A percentile compares a stretch with the other conserved stretches of the same genome.
Evolutionary conservation across 441 rosid species (phyloP).

Genomic region (Heliophila coronopifolia): DNA sequence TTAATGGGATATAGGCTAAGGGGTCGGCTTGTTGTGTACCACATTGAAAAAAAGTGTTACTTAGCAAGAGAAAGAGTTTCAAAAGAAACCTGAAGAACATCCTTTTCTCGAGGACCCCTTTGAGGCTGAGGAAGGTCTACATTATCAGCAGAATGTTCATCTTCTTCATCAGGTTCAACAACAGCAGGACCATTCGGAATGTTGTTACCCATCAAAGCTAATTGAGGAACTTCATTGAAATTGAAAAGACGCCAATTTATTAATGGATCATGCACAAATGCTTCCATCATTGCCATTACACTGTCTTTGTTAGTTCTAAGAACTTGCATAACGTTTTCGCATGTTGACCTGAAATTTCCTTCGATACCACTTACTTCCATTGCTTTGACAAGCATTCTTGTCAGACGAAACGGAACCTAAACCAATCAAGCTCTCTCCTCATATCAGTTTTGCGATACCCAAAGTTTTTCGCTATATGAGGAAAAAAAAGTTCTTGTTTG

Average conservation of each 20-base stretch:
- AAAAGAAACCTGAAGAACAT: constrained; percentile 77
- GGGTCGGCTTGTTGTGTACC: too few relatives aligned
- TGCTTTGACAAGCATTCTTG: constrained; percentile 99
- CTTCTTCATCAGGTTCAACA: constrained; percentile 44
- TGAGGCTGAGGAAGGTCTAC: constrained; percentile 89
- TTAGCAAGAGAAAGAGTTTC: neutral
- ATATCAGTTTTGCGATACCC: neutral
- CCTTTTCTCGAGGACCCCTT: constrained; percentile 91
- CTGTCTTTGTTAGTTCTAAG: constrained; percentile 88
- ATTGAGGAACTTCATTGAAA: constrained; percentile 93
- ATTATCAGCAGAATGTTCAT: constrained; percentile 52
- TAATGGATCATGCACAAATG: constrained; percentile 99
- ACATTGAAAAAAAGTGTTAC: neutral
- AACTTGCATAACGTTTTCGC: constrained; percentile 99
- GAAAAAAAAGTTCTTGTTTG: neutral
- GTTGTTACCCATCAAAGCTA: constrained; percentile 59
- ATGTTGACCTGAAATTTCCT: constrained; percentile 94
- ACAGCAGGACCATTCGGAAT: constrained; percentile 52
- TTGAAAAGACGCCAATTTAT: constrained; percentile 99
- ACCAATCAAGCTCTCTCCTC: constrained; percentile 10
- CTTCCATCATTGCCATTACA: constrained; percentile 99
- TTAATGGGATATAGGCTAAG: too few relatives aligned
- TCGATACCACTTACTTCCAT: constrained; percentile 99
- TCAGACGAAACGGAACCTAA: constrained; percentile 97
- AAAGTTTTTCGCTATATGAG: neutral